Conservation (phyloP, 768 basidiomycete genomes). For the Ramaria rubella region DNA sequence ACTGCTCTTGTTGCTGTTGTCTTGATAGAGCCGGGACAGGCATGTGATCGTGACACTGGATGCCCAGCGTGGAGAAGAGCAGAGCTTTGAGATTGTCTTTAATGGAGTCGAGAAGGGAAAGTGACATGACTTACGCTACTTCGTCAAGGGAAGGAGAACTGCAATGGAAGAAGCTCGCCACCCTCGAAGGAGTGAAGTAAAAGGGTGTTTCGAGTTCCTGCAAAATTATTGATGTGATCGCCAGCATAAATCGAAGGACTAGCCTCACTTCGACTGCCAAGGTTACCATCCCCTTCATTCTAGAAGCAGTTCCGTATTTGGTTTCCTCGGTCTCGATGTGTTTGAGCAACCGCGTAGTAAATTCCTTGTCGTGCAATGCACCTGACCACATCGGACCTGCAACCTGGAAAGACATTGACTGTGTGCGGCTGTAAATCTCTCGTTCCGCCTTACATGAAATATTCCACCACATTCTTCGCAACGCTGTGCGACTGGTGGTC, state of each 20-base stretch:
- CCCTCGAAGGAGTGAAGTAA: constrained; percentile 78
- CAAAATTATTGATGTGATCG: not conserved
- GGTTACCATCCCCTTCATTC: constrained; percentile 96
- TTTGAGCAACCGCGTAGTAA: constrained; percentile 65
- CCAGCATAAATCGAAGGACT: not conserved
- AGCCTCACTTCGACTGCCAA: constrained; percentile 76
- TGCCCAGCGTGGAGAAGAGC: constrained; percentile 85
- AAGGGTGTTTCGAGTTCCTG: constrained; percentile 76
- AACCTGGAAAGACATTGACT: constrained; percentile 40
- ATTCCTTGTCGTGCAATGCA: constrained; percentile 69
- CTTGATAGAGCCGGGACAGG: constrained; percentile 83
- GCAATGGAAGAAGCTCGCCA: constrained; percentile 80
- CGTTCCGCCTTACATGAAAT: constrained; percentile 49
- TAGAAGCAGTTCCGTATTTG: constrained; percentile 66
- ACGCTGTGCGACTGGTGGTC: constrained; percentile 55
- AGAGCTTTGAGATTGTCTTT: constrained; percentile 46
- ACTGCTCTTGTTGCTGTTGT: constrained; percentile 68
- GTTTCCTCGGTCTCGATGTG: constrained; percentile 59
- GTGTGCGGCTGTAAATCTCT: not conserved
- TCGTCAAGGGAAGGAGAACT: constrained; percentile 68
- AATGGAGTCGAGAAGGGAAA: not conserved
- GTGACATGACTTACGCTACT: constrained; percentile 51
- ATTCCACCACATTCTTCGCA: constrained; percentile 80
- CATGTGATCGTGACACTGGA: constrained; percentile 85
- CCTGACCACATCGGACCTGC: constrained; percentile 98